Conservation (phyloP, 2,329 filamentous ascomycete species). For the Exophiala sp. region DNA sequence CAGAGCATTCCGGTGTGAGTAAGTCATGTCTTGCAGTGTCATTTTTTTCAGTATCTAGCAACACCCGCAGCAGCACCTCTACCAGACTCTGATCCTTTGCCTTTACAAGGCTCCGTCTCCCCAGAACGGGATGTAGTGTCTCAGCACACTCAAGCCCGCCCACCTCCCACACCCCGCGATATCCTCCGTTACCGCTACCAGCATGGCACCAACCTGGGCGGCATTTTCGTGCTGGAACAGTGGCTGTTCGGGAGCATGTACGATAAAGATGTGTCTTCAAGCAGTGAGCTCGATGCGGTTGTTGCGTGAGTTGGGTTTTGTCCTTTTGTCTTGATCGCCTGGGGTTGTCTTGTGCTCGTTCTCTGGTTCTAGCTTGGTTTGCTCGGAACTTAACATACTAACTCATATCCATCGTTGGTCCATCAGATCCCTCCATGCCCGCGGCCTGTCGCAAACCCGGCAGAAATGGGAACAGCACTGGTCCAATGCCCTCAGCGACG, state of each 20-base stretch:
- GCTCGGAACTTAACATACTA: too few species aligned
- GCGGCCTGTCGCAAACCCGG: constrained; percentile 46
- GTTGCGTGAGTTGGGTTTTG: constrained; percentile 32
- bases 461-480: constrained; percentile 51
- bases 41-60: not conserved
- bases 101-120: not conserved
- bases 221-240: constrained; percentile 55
- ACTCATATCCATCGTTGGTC: too few species aligned
- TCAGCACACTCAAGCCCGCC: too few species aligned
- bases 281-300: constrained; percentile 50
- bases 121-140: too few species aligned
- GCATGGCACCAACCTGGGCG: constrained; percentile 55
- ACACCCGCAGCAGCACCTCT: not conserved
- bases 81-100: not conserved
- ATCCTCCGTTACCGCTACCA: constrained; percentile 53
- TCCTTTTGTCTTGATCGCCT: not conserved
- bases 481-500: constrained; percentile 46
- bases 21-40: constrained; percentile 1
- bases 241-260: constrained; percentile 52
- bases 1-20: constrained; percentile 3
- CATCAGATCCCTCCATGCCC: constrained; percentile 38
- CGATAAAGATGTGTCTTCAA: constrained; percentile 36
- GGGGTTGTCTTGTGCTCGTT: too few species aligned
- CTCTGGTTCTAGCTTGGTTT: too few species aligned
- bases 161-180: constrained; percentile 18